phyloP scores from a whole-genome alignment of 495 filamentous ascomycete genomes.

The Aspergillus biplanus region DNA sequence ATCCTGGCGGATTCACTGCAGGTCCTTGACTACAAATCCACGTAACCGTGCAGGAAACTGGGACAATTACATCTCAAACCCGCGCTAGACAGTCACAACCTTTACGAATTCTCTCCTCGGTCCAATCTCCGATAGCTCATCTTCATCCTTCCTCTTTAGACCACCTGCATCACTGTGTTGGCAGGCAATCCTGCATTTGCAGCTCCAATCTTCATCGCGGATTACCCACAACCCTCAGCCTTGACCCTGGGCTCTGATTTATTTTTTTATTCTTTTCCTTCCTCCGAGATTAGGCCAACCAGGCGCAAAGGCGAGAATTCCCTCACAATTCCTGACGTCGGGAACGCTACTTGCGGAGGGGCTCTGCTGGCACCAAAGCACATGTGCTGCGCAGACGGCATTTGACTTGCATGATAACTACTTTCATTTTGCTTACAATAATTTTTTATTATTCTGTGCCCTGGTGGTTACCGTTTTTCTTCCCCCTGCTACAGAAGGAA shows the following conservation, averaged over 20 bases:
- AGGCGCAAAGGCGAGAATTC: constrained; percentile 22
- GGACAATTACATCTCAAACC: constrained; percentile 34
- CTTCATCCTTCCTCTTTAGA: constrained; percentile 46
- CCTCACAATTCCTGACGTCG: constrained; percentile 19
- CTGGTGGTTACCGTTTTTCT: constrained; percentile 23
- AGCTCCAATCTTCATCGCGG: constrained; percentile 26
- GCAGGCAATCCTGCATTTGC: constrained; percentile 42
- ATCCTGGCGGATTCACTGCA: constrained; percentile 34
- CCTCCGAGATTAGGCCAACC: constrained; percentile 30
- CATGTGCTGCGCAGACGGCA: constrained; percentile 28
- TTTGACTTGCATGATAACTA: constrained; percentile 31
- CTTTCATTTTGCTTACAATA: constrained; percentile 7
- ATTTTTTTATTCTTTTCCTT: constrained; percentile 15
- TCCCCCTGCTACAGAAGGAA: constrained; percentile 25
- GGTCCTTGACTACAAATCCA: constrained; percentile 39
- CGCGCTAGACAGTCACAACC: constrained; percentile 36
- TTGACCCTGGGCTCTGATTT: constrained; percentile 17
- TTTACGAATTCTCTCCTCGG: constrained; percentile 36
- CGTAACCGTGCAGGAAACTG: constrained; percentile 48
- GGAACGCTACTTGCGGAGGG: constrained; percentile 26
- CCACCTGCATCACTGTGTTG: constrained; percentile 49
- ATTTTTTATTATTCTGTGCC: constrained; percentile 19
- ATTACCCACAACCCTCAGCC: constrained; percentile 31
- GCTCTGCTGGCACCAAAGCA: constrained; percentile 34
- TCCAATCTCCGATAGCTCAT: constrained; percentile 42